These are phyloP conservation scores for Ulota crispa DNA, from an alignment of 225 moss, liverwort and hornwort genomes.

Conservation along the genomic window DNA sequence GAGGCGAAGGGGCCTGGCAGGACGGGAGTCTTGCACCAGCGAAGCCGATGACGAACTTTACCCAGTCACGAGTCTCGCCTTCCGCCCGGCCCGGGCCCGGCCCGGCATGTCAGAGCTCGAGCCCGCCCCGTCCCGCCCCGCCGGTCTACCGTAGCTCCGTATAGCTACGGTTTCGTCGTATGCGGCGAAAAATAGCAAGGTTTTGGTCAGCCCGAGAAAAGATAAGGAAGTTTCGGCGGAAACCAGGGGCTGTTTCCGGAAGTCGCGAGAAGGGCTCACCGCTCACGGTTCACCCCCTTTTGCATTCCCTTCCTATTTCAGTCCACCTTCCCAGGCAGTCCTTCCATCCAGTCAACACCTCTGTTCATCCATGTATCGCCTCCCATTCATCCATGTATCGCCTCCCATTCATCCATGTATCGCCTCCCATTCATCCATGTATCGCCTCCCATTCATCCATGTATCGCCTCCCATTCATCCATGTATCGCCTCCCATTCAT, in stretches of 20 bases:
- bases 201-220: slow-evolving; percentile 41
- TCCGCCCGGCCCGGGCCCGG: slow-evolving; percentile 2
- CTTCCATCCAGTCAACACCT: too few species aligned
- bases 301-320: too few species aligned
- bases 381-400: neutral
- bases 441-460: neutral
- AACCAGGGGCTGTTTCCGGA: slow-evolving; percentile 30
- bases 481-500: neutral
- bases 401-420: neutral
- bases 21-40: neutral
- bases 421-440: neutral
- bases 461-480: too few species aligned
- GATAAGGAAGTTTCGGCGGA: slow-evolving; percentile 34
- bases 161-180: slow-evolving; percentile 10
- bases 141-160: neutral
- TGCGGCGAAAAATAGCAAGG: neutral
- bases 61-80: slow-evolving; percentile 28
- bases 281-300: neutral
- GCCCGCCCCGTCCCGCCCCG: neutral
- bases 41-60: slow-evolving; percentile 34
- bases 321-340: neutral
- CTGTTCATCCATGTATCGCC: neutral
- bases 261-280: neutral
- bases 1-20: neutral
- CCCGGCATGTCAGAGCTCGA: neutral